Percentiles rank a stretch among this genome's conserved stretches.
These are phyloP conservation scores for Cladophialophora psammophila DNA, from an alignment of 2,329 filamentous ascomycete species.

Conservation along the genomic window DNA sequence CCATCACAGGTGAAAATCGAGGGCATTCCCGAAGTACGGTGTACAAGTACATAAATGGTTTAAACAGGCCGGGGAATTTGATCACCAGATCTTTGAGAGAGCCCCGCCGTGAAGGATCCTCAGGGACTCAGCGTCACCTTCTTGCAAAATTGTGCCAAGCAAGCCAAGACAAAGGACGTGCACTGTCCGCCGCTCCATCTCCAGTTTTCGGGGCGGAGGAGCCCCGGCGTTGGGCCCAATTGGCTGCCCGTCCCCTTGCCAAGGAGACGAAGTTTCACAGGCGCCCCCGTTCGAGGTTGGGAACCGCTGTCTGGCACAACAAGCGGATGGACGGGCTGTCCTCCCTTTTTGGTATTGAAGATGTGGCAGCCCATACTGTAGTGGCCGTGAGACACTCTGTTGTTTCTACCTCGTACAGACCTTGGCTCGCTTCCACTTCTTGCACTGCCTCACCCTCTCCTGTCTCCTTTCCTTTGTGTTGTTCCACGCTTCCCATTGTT, in stretches of 20 bases:
- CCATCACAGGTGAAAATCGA: not conserved
- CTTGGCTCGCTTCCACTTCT: slow-evolving; percentile 7
- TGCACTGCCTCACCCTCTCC: not conserved
- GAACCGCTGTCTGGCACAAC: not conserved
- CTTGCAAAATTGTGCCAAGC: slow-evolving; percentile 12
- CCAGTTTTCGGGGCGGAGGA: slow-evolving; percentile 20
- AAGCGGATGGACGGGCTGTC: slow-evolving; percentile 2
- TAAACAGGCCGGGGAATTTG: not conserved
- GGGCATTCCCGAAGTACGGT: not conserved
- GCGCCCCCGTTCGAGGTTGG: slow-evolving; percentile 7
- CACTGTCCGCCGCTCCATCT: slow-evolving; percentile 16
- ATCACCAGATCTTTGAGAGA: not conserved
- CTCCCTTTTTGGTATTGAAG: not conserved
- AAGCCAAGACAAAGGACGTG: slow-evolving; percentile 1
- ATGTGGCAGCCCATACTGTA: not conserved
- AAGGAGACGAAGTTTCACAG: slow-evolving; percentile 16
- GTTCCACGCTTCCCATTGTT: not conserved
- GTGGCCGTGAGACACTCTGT: not conserved
- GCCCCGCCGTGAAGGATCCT: not conserved
- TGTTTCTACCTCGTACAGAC: not conserved
- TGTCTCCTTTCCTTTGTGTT: slow-evolving; percentile 5
- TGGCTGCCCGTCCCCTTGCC: not conserved
- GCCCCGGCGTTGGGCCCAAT: not conserved
- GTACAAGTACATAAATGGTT: not conserved
- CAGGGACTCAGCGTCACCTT: not conserved